Percentiles rank a stretch among this genome's conserved stretches.
Conservation (phyloP, 345 rosid species). For the Linum lewisii region DNA sequence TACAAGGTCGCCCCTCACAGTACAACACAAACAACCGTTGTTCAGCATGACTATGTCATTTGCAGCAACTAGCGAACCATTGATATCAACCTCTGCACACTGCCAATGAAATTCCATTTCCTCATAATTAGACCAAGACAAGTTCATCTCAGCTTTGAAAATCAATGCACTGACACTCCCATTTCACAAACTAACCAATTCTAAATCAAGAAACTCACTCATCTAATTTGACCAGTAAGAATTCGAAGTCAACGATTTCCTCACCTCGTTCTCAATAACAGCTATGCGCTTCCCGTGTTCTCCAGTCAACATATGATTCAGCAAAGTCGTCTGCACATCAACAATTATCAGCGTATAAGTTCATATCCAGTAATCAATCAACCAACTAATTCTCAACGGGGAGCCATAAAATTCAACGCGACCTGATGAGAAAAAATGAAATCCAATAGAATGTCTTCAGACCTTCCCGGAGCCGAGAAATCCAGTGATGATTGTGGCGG, state of each 20-base stretch:
- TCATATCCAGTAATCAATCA: background rate
- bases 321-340: constrained; percentile 69
- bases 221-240: background rate
- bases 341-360: background rate
- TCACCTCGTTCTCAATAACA: constrained; percentile 92
- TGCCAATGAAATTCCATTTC: constrained; percentile 20
- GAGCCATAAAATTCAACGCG: background rate
- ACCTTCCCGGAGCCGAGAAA: constrained; percentile 96
- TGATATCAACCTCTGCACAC: constrained; percentile 93
- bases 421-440: too few relatives aligned
- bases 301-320: constrained; percentile 88
- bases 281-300: constrained; percentile 96
- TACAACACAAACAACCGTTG: constrained; percentile 96
- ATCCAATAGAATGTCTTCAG: too few relatives aligned
- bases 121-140: background rate
- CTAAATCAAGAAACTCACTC: background rate
- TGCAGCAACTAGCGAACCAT: constrained; percentile 90
- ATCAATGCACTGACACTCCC: background rate
- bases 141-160: too few relatives aligned
- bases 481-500: constrained; percentile 92
- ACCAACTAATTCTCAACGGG: background rate
- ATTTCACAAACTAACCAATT: constrained; percentile 1
- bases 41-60: constrained; percentile 90
- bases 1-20: constrained; percentile 95
- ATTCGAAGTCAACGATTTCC: background rate